Percentiles rank a stretch among this genome's conserved stretches.
Conservation (phyloP, 75 land plant genomes). For the Sequoiadendron giganteum region DNA sequence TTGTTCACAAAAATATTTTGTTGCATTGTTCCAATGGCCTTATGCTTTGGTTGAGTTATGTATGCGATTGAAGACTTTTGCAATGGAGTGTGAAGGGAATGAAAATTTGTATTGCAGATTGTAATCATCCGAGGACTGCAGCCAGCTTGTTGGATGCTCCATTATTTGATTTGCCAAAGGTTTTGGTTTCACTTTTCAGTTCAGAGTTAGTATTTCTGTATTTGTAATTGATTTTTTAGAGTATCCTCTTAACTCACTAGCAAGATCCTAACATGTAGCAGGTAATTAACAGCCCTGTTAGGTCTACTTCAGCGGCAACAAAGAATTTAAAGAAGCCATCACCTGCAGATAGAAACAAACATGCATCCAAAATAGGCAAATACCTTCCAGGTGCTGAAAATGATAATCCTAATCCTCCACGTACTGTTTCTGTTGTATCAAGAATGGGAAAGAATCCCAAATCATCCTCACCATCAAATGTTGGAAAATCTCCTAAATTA, state of each 20-base stretch:
- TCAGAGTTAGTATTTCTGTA: background rate
- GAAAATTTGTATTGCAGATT: background rate
- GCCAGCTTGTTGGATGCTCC: too few relatives aligned
- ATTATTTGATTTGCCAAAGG: background rate
- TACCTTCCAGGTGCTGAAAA: slow-evolving; percentile 37
- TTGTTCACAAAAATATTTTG: too few relatives aligned
- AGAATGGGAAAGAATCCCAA: background rate
- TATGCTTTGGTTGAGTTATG: background rate
- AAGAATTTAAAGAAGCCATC: background rate
- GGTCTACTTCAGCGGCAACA: background rate
- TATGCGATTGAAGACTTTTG: background rate
- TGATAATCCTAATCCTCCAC: slow-evolving; percentile 35
- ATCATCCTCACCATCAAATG: background rate
- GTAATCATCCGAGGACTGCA: too few relatives aligned
- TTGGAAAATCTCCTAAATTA: background rate
- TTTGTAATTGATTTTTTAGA: background rate
- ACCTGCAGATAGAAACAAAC: background rate
- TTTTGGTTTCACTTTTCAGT: background rate
- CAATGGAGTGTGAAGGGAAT: background rate
- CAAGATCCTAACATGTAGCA: background rate
- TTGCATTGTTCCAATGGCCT: too few relatives aligned
- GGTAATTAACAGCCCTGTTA: background rate
- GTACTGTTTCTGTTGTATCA: background rate
- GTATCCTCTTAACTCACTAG: background rate
- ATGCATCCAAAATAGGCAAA: slow-evolving; percentile 3